Evolutionary conservation across 2,329 filamentous ascomycete species (phyloP).

Genomic region (Amylocarpus encephaloides): DNA sequence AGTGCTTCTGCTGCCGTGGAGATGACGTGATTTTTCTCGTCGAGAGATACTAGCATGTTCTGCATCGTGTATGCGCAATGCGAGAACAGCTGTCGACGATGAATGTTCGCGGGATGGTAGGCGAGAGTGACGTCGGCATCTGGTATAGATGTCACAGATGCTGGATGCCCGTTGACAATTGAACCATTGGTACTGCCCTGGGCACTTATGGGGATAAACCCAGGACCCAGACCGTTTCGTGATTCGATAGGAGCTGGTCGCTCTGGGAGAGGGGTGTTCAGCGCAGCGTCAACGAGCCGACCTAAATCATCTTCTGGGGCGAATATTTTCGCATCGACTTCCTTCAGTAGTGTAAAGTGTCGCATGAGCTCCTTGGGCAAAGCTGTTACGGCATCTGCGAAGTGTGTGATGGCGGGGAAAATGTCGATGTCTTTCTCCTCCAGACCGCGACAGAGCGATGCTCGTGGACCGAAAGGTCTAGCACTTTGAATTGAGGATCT

Average conservation of each 20-base stretch:
- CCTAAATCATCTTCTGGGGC: conserved; percentile 77
- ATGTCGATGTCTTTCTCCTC: conserved; percentile 56
- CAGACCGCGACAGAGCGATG: conserved; percentile 39
- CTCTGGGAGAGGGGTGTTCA: conserved; percentile 44
- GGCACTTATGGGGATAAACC: conserved; percentile 25
- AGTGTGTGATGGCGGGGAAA: conserved; percentile 63
- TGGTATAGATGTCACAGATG: conserved; percentile 19
- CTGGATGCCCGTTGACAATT: conserved; percentile 25
- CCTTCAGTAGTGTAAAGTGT: conserved; percentile 92
- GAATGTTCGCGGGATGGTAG: conserved; percentile 53
- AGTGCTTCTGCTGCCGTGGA: conserved; percentile 87
- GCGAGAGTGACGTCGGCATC: conserved; percentile 38
- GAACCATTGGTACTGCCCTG: conserved; percentile 29
- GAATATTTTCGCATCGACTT: conserved; percentile 96
- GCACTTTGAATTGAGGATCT: conserved; percentile 45
- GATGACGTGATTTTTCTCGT: conserved; percentile 97
- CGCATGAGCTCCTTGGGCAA: conserved; percentile 91
- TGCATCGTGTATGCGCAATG: conserved; percentile 72
- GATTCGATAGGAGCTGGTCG: conserved; percentile 32
- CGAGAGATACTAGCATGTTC: conserved; percentile 81
- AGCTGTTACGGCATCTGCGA: conserved; percentile 86
- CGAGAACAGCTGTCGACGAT: conserved; percentile 67
- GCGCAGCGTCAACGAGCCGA: conserved; percentile 62
- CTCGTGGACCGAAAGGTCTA: conserved; percentile 37
- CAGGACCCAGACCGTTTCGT: conserved; percentile 23